These are phyloP conservation scores for Jasminum sambac DNA, from an alignment of 257 asterid species.

Conservation along the genomic window DNA sequence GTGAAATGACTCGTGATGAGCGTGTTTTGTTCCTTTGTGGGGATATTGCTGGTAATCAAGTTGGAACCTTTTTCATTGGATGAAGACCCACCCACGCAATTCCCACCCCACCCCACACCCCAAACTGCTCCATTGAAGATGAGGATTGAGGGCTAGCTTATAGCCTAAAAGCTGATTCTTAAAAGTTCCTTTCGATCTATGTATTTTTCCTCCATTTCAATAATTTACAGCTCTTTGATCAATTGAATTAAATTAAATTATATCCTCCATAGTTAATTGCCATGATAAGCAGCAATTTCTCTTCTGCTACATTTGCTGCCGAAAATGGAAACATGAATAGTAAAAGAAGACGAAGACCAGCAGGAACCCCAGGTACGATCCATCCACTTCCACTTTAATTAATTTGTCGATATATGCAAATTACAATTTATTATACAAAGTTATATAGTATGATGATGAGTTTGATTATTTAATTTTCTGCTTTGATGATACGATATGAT, in stretches of 20 bases:
- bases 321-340: slow-evolving; percentile 40
- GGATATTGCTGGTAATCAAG: slow-evolving; percentile 18
- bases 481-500: no score
- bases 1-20: slow-evolving; percentile 32
- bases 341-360: slow-evolving; percentile 69
- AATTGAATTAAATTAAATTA: no score
- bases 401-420: no score
- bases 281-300: slow-evolving; percentile 48
- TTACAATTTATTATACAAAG: no score
- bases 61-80: slow-evolving; percentile 36
- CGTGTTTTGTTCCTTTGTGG: slow-evolving; percentile 22
- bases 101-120: background rate
- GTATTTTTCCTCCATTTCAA: slow-evolving; percentile 34
- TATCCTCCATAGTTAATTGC: background rate
- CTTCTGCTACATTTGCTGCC: slow-evolving; percentile 39
- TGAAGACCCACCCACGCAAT: slow-evolving; percentile 22
- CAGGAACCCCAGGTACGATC: slow-evolving; percentile 88
- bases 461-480: no score
- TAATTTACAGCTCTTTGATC: slow-evolving; percentile 25
- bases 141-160: no score
- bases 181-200: slow-evolving; percentile 40
- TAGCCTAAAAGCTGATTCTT: slow-evolving; percentile 49
- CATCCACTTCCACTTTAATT: no score
- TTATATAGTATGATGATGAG: no score
- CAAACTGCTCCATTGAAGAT: slow-evolving; percentile 5